Evolutionary conservation across 2,329 filamentous ascomycete species (phyloP), one percentile per base, ranked within the genome.

Genomic region (Kalmusia sp.): DNA sequence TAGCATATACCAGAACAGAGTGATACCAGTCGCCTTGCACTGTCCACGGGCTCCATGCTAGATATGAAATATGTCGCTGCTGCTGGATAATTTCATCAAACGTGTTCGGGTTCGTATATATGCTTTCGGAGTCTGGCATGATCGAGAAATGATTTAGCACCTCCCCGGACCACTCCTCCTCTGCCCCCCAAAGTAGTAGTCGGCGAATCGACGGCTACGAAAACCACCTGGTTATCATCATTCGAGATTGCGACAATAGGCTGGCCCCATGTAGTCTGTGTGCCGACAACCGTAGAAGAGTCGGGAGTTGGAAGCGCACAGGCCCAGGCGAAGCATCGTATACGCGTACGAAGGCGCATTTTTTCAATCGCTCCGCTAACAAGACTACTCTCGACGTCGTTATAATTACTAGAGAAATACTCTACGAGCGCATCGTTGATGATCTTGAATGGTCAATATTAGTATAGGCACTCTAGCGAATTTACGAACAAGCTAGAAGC

Each of bases 351-450:
- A 8, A 76, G 61, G 31, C 72, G 64, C 31, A 75, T 61, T 27
- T 54, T 46, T 67, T 78, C 76, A 65, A 76, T 62, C 1, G 27
- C 3, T 3, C 38, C 30, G 3, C 41, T 19, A 1, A 44, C 41
- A 49, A 70, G 12, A 44, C 56, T 14, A 65, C 64, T 44, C 58
- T 55, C 31, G 51, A 63, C 30, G 46, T 58, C 7, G 41, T 49
- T 39, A 3, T 28, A 35, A 22, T 50, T 57, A 12, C 35, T 46
- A 12, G 33, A 37, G 37, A 82, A 74, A 61, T 80, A 76, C 0
- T 67, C 52, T 14, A 71, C 67, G 35, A 85, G 62, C 4, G 71
- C 66, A 48, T 79, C 65, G 55, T 87, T 87, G 31, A 86, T 64
- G n/a, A 87, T 71, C 44, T 47, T 17, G 12, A 6, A 2, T 17